A percentile compares a stretch with the other conserved stretches of the same genome.
These are phyloP conservation scores for Penicillium coprophilum DNA, from an alignment of 495 filamentous ascomycete species.

Conservation along the genomic window DNA sequence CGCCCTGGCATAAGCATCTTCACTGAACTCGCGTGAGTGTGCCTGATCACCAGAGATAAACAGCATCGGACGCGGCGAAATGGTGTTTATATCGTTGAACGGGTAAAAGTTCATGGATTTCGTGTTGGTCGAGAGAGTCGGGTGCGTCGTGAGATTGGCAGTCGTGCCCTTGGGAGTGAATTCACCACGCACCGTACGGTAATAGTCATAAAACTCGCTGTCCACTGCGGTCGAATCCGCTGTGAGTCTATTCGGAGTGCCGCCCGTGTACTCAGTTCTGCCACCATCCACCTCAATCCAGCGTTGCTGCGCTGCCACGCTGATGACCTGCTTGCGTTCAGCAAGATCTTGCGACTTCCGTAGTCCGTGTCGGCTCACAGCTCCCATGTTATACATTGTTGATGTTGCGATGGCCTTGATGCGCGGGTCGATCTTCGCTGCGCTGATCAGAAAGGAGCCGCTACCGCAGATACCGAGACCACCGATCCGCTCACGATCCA, in stretches of 20 bases:
- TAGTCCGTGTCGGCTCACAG: conserved; percentile 19
- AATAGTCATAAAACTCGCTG: conserved; percentile 31
- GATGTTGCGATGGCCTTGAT: conserved; percentile 40
- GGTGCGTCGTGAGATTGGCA: conserved; percentile 22
- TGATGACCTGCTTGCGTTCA: conserved; percentile 19
- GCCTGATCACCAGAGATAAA: conserved; percentile 31
- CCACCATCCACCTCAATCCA: conserved; percentile 25
- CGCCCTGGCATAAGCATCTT: conserved; percentile 28
- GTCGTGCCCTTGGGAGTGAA: conserved; percentile 20
- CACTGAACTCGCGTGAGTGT: conserved; percentile 29
- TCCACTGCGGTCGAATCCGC: conserved; percentile 13
- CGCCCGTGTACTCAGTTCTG: conserved; percentile 17
- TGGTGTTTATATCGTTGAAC: conserved; percentile 26
- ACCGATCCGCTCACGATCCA: conserved; percentile 39
- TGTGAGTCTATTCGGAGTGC: conserved; percentile 19
- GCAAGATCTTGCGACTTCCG: conserved; percentile 16
- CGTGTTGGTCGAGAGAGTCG: conserved; percentile 20
- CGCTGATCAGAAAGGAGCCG: conserved; percentile 35
- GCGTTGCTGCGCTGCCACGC: conserved; percentile 24
- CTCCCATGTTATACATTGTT: conserved; percentile 36
- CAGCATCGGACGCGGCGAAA: conserved; percentile 31
- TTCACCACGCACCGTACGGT: conserved; percentile 27
- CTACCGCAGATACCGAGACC: conserved; percentile 44
- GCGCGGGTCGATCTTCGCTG: conserved; percentile 42
- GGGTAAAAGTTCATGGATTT: conserved; percentile 34